phyloP scores from a whole-genome alignment of 192 early-diverging fungal genomes.

The Kickxella alabastrina region DNA sequence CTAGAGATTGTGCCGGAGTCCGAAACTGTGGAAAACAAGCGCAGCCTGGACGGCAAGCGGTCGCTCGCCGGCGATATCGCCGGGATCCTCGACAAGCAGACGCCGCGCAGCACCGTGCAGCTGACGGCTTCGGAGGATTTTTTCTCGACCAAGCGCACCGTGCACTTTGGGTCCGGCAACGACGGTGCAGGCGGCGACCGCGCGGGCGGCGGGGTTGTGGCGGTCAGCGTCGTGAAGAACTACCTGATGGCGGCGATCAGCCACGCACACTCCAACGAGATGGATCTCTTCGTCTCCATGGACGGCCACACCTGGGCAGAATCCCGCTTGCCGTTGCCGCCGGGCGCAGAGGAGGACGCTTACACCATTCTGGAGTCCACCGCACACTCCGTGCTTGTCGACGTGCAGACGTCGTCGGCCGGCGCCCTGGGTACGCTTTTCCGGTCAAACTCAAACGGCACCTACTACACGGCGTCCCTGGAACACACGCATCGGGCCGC shows the following conservation, averaged over 20 bases:
- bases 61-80: conserved; percentile 9
- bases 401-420: conserved; percentile 54
- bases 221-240: conserved; percentile 63
- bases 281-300: conserved; percentile 63
- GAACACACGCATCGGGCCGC: conserved; percentile 76
- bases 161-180: conserved; percentile 58
- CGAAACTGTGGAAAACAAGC: conserved; percentile 4
- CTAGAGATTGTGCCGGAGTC: conserved; percentile 46
- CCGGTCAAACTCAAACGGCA: conserved; percentile 85
- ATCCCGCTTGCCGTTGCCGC: conserved; percentile 57
- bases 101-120: conserved; percentile 18
- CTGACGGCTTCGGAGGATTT: conserved; percentile 76
- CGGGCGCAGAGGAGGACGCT: conserved; percentile 57
- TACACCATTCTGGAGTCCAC: conserved; percentile 87
- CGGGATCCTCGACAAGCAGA: conserved; percentile 24
- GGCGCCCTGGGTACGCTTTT: conserved; percentile 67
- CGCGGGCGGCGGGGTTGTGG: conserved; percentile 65
- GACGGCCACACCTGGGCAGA: conserved; percentile 65
- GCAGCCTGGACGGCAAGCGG: conserved; percentile 2
- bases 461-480: conserved; percentile 73
- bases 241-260: conserved; percentile 71
- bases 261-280: conserved; percentile 52
- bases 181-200: conserved; percentile 48
- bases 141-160: conserved; percentile 56
- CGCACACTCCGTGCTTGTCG: conserved; percentile 68